A percentile compares a stretch with the other conserved stretches of the same genome.
These are phyloP conservation scores for Neoboletus brunneissimus DNA, from an alignment of 768 basidiomycete genomes.

Conservation along the genomic window DNA sequence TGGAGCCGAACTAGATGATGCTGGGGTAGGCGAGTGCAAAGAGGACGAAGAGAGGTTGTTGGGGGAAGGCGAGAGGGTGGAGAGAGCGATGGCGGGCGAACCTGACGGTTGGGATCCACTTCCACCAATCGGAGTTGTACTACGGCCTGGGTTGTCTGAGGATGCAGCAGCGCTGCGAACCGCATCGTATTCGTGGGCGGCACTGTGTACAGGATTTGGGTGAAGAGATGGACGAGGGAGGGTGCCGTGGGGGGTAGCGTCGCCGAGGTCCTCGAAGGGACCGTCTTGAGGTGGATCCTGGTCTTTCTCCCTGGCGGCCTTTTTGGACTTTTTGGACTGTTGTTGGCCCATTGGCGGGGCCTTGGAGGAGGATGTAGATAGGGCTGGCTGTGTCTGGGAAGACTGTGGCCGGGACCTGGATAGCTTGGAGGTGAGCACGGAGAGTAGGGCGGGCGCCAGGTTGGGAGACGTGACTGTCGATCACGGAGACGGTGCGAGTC, in stretches of 20 bases:
- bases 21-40: constrained; percentile 28
- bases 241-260: constrained; percentile 38
- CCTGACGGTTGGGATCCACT: constrained; percentile 34
- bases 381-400: constrained; percentile 63
- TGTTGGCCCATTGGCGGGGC: constrained; percentile 74
- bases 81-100: constrained; percentile 30
- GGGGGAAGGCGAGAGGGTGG: constrained; percentile 38
- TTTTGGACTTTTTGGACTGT: constrained; percentile 79
- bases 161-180: constrained; percentile 35
- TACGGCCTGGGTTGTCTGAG: constrained; percentile 31
- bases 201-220: constrained; percentile 40
- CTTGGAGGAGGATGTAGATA: constrained; percentile 37
- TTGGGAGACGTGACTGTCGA: constrained; percentile 39
- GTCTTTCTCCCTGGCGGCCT: constrained; percentile 67
- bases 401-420: constrained; percentile 71
- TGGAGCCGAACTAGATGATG: constrained; percentile 13
- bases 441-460: constrained; percentile 82
- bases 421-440: constrained; percentile 69
- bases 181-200: constrained; percentile 35
- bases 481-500: constrained; percentile 27
- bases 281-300: constrained; percentile 47
- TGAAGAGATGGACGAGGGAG: constrained; percentile 46
- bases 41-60: constrained; percentile 41
- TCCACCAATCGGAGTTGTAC: constrained; percentile 40
- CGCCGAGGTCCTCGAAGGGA: constrained; percentile 39